These are phyloP conservation scores for Suhomyces atakaporum DNA, from an alignment of 1,139 yeast species.

Conservation along the genomic window DNA sequence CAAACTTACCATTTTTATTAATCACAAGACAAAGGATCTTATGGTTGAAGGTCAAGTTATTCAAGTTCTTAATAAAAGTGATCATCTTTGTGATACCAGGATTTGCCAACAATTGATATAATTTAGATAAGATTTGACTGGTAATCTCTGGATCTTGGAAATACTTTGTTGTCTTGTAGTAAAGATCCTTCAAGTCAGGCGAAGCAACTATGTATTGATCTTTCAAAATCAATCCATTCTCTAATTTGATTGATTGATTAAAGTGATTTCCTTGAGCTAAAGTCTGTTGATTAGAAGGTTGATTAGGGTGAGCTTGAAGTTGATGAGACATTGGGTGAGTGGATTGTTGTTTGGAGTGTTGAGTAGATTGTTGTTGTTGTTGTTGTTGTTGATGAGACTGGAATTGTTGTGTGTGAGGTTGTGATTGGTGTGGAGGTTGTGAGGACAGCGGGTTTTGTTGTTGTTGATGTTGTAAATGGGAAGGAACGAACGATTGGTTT, in stretches of 20 bases:
- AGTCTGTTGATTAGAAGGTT: slow-evolving; percentile 7
- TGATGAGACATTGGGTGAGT: slow-evolving; percentile 13
- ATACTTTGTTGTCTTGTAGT: slow-evolving; percentile 45
- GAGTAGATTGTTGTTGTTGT: slow-evolving; percentile 14
- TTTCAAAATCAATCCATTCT: slow-evolving; percentile 57
- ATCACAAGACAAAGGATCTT: slow-evolving; percentile 50
- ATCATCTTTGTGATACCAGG: slow-evolving; percentile 38
- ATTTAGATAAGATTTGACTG: slow-evolving; percentile 35
- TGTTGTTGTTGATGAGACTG: slow-evolving; percentile 10
- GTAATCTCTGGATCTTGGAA: slow-evolving; percentile 44
- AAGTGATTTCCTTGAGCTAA: slow-evolving; percentile 7
- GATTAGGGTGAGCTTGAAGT: slow-evolving; percentile 9
- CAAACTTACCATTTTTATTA: slow-evolving; percentile 60
- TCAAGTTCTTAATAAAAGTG: slow-evolving; percentile 44
- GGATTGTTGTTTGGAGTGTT: slow-evolving; percentile 6
- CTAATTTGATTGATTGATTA: slow-evolving; percentile 39
- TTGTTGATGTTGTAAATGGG: slow-evolving; percentile 6
- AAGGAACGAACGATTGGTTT: slow-evolving; percentile 11
- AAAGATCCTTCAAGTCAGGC: slow-evolving; percentile 47
- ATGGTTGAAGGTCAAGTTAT: slow-evolving; percentile 45
- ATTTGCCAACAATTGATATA: slow-evolving; percentile 32
- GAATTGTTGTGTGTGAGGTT: slow-evolving; percentile 9
- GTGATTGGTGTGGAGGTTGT: slow-evolving; percentile 2
- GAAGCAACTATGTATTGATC: slow-evolving; percentile 57
- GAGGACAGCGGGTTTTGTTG: not conserved